These are phyloP conservation scores for Rhodosporidiobolus sp. DNA, from an alignment of 768 basidiomycete species.

Conservation along the genomic window DNA sequence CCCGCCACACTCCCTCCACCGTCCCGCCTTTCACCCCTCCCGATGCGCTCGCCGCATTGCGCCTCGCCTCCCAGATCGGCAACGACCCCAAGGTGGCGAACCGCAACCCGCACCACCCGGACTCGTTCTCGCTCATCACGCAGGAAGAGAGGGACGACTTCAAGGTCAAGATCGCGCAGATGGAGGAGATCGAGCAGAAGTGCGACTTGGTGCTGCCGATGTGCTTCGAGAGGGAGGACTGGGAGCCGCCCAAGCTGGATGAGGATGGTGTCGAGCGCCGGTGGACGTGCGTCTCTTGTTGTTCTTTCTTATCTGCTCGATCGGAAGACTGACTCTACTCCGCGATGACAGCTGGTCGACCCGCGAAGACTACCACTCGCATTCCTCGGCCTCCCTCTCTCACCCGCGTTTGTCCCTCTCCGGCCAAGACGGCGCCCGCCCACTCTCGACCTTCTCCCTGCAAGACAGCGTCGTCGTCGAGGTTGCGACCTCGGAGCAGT, in stretches of 20 bases:
- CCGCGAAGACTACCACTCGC: neutral
- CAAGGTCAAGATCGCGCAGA: neutral
- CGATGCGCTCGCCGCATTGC: neutral
- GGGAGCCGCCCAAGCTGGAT: neutral
- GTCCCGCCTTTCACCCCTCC: neutral
- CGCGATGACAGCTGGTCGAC: neutral
- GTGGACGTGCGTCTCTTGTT: conserved; percentile 11
- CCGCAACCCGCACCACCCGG: conserved; percentile 8
- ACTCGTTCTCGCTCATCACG: conserved; percentile 14
- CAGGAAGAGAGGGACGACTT: neutral
- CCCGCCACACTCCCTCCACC: neutral
- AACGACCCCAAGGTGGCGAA: neutral
- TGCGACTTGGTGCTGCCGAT: conserved; percentile 22
- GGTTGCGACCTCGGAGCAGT: neutral
- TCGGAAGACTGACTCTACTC: neutral
- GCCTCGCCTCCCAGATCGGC: neutral
- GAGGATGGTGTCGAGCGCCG: neutral
- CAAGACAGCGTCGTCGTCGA: neutral
- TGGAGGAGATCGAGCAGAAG: conserved; percentile 4
- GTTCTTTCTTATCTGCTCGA: neutral
- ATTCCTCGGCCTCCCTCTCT: neutral
- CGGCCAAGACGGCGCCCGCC: neutral
- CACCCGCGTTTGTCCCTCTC: neutral
- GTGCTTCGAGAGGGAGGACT: conserved; percentile 23
- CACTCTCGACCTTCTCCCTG: neutral